Evolutionary conservation across 352 stramenopile genomes (phyloP).

Genomic region (Phytophthora tubulina): DNA sequence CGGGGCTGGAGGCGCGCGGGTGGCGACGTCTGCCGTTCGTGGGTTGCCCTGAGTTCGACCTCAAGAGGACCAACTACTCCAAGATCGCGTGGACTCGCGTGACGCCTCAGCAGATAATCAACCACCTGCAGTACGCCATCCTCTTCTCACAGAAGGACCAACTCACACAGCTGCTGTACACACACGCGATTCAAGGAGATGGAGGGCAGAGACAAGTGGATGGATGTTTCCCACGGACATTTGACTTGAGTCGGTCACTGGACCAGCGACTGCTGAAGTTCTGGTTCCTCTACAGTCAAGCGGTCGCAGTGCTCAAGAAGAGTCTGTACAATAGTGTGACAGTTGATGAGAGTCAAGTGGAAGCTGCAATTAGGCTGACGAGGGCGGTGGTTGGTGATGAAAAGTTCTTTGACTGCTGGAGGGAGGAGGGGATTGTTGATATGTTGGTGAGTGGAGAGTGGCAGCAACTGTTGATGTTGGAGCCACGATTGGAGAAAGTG

Average conservation of each 20-base stretch:
- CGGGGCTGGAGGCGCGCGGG: constrained; percentile 27
- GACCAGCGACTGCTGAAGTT: constrained; percentile 35
- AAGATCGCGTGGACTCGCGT: constrained; percentile 67
- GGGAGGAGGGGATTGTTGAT: constrained; percentile 5
- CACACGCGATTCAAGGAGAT: background rate
- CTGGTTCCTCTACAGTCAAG: constrained; percentile 64
- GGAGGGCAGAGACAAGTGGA: constrained; percentile 37
- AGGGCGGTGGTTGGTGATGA: background rate
- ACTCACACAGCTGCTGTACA: constrained; percentile 54
- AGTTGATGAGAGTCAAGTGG: constrained; percentile 7
- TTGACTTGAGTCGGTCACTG: constrained; percentile 38
- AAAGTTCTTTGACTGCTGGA: constrained; percentile 28
- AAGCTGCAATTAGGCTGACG: constrained; percentile 8
- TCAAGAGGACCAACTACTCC: constrained; percentile 82
- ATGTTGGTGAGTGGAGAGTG: background rate
- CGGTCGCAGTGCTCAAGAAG: constrained; percentile 51
- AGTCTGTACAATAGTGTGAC: constrained; percentile 4
- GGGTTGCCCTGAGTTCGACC: constrained; percentile 61
- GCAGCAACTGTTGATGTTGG: constrained; percentile 1
- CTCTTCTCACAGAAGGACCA: constrained; percentile 74
- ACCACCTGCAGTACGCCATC: constrained; percentile 73
- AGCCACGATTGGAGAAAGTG: background rate
- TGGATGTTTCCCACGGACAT: constrained; percentile 62
- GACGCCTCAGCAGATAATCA: constrained; percentile 56
- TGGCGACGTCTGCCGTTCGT: constrained; percentile 69